Conservation (phyloP, 305 asterid genomes). For the Fraxinus ornus region DNA sequence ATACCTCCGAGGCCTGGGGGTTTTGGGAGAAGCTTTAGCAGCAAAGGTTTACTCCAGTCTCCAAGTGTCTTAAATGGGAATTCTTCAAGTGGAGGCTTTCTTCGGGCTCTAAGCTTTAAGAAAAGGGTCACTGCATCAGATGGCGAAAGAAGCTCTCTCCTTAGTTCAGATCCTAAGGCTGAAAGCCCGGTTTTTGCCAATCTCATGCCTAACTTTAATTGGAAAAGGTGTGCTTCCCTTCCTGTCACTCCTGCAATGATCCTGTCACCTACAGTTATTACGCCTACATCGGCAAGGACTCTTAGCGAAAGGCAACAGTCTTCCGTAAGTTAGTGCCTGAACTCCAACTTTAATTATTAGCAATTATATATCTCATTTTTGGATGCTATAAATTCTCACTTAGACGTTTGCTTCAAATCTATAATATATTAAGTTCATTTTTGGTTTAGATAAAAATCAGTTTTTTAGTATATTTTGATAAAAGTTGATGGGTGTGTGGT, state of each 20-base stretch:
- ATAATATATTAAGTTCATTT: no score
- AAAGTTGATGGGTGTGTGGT: no score
- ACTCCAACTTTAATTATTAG: slow-evolving; percentile 8
- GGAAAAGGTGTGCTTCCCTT: slow-evolving; percentile 74
- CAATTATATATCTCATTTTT: not conserved
- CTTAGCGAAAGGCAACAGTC: slow-evolving; percentile 47
- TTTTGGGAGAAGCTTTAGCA: slow-evolving; percentile 41
- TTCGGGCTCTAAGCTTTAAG: slow-evolving; percentile 71
- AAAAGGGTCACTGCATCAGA: slow-evolving; percentile 39
- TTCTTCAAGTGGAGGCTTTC: slow-evolving; percentile 44
- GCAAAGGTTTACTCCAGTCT: slow-evolving; percentile 46
- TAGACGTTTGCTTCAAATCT: slow-evolving; percentile 2
- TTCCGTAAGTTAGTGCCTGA: slow-evolving; percentile 37
- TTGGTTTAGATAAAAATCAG: no score
- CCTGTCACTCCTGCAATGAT: slow-evolving; percentile 64
- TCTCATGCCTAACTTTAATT: slow-evolving; percentile 27
- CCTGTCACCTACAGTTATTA: slow-evolving; percentile 54
- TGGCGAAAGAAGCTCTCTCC: slow-evolving; percentile 76
- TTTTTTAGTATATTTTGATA: no score
- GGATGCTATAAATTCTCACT: not conserved
- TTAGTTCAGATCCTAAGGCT: slow-evolving; percentile 50
- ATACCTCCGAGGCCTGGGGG: slow-evolving; percentile 61
- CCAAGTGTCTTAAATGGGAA: slow-evolving; percentile 36
- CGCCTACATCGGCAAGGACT: slow-evolving; percentile 52
- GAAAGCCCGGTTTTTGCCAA: slow-evolving; percentile 55